phyloP scores from a whole-genome alignment of 192 early-diverging fungal genomes.

The Allomyces arbusculus region DNA sequence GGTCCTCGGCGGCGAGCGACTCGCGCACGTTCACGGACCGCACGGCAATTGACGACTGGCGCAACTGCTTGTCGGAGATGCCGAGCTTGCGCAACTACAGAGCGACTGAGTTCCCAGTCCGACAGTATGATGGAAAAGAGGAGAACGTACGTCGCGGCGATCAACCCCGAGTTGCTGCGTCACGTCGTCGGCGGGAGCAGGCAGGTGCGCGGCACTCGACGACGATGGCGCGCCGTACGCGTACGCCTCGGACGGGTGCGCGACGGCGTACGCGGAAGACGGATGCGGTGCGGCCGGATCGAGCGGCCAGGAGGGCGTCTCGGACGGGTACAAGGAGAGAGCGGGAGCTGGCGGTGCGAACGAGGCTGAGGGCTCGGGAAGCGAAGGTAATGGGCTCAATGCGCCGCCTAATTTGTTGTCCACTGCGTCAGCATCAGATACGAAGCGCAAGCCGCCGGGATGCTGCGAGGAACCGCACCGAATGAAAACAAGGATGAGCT shows the following conservation, averaged over 20 bases:
- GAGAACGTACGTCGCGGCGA: neutral
- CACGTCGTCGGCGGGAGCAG: neutral
- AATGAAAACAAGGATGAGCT: neutral
- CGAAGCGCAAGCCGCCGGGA: neutral
- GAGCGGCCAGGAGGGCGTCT: too few relatives aligned
- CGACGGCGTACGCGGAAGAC: too few relatives aligned
- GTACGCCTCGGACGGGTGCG: neutral
- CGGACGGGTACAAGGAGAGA: neutral
- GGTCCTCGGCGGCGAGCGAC: neutral
- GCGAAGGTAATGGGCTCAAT: neutral
- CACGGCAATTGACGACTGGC: neutral
- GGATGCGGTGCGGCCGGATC: too few relatives aligned
- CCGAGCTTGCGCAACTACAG: constrained; percentile 56
- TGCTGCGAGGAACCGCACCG: neutral
- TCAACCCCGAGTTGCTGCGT: neutral
- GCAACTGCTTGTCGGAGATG: constrained; percentile 22
- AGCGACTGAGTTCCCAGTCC: constrained; percentile 31
- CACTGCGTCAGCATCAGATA: neutral
- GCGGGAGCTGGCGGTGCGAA: neutral
- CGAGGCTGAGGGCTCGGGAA: neutral
- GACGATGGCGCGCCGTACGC: neutral
- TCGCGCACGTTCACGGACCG: too few relatives aligned
- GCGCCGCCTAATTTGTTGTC: neutral
- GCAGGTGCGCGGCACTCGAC: neutral
- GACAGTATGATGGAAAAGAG: neutral